Conservation (phyloP, 352 stramenopile genomes). For the Phytophthora aleatoria region DNA sequence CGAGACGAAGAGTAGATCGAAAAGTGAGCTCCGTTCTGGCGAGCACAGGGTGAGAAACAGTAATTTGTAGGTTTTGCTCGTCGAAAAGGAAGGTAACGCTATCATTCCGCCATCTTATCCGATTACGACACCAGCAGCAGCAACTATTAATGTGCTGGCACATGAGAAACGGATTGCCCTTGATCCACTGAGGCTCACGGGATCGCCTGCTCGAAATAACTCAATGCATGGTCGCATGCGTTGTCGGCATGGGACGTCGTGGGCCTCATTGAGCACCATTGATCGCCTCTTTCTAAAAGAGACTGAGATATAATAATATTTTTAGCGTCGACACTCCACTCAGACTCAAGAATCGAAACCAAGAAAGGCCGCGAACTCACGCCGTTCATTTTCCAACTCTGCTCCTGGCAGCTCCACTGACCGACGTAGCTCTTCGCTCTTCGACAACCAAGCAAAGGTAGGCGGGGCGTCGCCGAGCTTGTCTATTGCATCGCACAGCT, state of each 20-base stretch:
- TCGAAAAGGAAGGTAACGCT: too few relatives aligned
- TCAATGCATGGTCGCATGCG: conserved; percentile 10
- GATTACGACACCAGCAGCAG: background rate
- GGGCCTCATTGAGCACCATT: background rate
- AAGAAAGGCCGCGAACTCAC: conserved; percentile 26
- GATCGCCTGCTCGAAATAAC: conserved; percentile 12
- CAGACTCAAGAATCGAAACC: conserved; percentile 8
- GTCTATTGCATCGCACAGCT: background rate
- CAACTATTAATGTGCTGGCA: background rate
- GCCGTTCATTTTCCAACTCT: conserved; percentile 29
- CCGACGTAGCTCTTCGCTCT: conserved; percentile 4
- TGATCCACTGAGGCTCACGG: too few relatives aligned
- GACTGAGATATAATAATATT: conserved; percentile 11
- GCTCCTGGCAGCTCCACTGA: conserved; percentile 3
- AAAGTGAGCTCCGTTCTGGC: too few relatives aligned
- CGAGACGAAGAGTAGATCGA: background rate
- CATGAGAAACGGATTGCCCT: too few relatives aligned
- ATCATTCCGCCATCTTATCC: background rate
- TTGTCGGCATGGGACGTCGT: conserved; percentile 7
- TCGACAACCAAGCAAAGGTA: conserved; percentile 18
- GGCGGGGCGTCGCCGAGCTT: background rate
- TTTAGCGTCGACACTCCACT: conserved; percentile 20
- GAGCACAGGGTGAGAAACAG: too few relatives aligned
- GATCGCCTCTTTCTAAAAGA: background rate
- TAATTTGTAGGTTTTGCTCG: too few relatives aligned